phyloP scores from a whole-genome alignment of 2,329 filamentous ascomycete genomes.

The Pseudopithomyces chartarum region DNA sequence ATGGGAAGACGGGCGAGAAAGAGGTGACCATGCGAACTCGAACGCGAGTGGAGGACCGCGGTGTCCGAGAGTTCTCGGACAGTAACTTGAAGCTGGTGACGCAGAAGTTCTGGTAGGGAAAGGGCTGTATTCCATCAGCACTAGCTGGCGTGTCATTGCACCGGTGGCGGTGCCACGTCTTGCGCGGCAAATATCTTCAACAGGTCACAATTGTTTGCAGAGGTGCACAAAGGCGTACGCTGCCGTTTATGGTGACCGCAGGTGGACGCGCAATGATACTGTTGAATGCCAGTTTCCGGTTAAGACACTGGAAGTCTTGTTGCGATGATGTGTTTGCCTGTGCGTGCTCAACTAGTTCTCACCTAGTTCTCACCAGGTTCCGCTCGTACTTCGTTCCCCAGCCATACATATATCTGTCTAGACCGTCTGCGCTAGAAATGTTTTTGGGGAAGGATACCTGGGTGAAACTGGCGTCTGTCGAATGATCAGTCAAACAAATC shows the following conservation, averaged over 20 bases:
- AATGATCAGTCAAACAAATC: too few relatives aligned
- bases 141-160: not conserved
- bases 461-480: too few relatives aligned
- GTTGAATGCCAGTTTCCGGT: too few relatives aligned
- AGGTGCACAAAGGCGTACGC: too few relatives aligned
- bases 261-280: too few relatives aligned
- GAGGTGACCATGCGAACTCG: conserved; percentile 30
- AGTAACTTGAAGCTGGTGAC: conserved; percentile 29
- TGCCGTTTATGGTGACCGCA: too few relatives aligned
- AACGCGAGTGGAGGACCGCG: conserved; percentile 31
- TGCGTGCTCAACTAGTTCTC: too few relatives aligned
- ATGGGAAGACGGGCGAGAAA: conserved; percentile 28
- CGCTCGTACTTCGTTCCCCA: not conserved
- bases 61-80: conserved; percentile 28
- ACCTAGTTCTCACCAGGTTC: too few relatives aligned
- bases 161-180: too few relatives aligned
- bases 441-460: too few relatives aligned
- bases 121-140: not conserved
- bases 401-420: not conserved
- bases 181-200: not conserved
- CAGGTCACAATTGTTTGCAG: not conserved
- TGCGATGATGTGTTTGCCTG: not conserved
- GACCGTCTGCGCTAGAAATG: too few relatives aligned
- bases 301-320: not conserved
- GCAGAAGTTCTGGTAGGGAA: conserved; percentile 29